A percentile compares a stretch with the other conserved stretches of the same genome.
phyloP scores from a whole-genome alignment of 768 basidiomycete genomes.

The Fomitopsis pulvina region DNA sequence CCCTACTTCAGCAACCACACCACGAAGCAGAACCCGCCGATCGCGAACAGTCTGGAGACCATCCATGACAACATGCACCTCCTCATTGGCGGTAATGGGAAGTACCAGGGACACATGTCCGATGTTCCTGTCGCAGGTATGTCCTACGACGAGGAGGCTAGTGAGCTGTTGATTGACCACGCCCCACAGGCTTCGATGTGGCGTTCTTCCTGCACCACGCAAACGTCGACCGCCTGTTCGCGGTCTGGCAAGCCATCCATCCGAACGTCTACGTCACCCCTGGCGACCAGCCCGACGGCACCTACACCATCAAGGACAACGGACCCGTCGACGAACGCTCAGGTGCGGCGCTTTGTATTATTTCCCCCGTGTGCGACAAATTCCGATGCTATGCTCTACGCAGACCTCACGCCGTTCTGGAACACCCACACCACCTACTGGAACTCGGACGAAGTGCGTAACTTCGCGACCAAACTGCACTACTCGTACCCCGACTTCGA shows the following conservation, averaged over 20 bases:
- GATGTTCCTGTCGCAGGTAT: conserved; percentile 34
- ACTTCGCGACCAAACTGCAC: conserved; percentile 26
- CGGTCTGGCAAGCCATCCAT: conserved; percentile 44
- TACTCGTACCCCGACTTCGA: conserved; percentile 51
- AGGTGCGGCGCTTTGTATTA: not conserved
- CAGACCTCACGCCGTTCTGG: conserved; percentile 45
- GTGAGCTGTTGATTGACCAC: not conserved
- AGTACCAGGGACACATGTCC: conserved; percentile 38
- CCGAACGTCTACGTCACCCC: conserved; percentile 31
- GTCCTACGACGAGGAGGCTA: not conserved
- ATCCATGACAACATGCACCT: conserved; percentile 43
- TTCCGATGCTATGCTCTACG: not conserved
- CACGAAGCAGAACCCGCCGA: conserved; percentile 28
- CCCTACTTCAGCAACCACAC: conserved; percentile 41
- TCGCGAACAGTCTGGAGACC: conserved; percentile 41
- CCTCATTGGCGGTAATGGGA: conserved; percentile 22
- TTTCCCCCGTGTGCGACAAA: not conserved
- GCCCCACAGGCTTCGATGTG: conserved; percentile 39
- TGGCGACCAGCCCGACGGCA: conserved; percentile 3
- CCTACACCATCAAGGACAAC: conserved; percentile 8
- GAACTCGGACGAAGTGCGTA: conserved; percentile 26
- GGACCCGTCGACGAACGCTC: conserved; percentile 10
- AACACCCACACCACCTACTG: conserved; percentile 31
- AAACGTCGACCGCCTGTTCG: conserved; percentile 47
- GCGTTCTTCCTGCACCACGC: conserved; percentile 49